phyloP scores from a whole-genome alignment of 2,329 filamentous ascomycete species.

The Fusarium brachygibbosum region DNA sequence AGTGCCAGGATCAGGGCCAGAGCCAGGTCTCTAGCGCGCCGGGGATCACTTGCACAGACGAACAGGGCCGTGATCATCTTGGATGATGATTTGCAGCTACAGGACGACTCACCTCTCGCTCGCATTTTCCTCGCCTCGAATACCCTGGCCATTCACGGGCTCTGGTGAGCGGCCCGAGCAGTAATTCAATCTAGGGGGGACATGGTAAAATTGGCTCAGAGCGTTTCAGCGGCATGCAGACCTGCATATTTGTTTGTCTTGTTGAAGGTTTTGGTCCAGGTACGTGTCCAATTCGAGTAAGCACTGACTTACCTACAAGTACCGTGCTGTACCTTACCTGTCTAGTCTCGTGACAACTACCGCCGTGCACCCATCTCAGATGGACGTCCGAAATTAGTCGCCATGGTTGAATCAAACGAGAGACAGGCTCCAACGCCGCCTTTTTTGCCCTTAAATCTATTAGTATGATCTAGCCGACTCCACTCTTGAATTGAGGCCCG shows the following conservation, averaged over 20 bases:
- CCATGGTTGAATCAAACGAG: background rate
- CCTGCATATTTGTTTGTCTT: background rate
- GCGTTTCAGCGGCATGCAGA: background rate
- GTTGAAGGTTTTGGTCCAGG: background rate
- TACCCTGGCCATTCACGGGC: background rate
- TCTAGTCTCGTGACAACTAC: background rate
- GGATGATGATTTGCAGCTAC: slow-evolving; percentile 1
- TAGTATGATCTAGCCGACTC: background rate
- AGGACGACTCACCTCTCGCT: background rate
- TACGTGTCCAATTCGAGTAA: background rate
- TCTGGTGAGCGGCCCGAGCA: background rate
- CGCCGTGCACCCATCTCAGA: background rate
- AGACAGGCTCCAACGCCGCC: background rate
- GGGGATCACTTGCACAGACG: background rate
- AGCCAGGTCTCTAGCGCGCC: background rate
- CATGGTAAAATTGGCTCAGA: background rate
- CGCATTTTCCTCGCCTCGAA: background rate
- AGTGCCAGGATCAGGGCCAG: background rate
- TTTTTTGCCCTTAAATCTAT: background rate
- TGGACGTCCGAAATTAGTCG: background rate
- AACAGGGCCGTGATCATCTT: background rate
- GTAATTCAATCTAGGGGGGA: background rate
- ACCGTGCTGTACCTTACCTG: too few relatives aligned
- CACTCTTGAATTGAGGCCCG: background rate
- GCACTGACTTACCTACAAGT: background rate